Evolutionary conservation across 176 grass and related monocot genomes (phyloP).

Genomic region (Leersia perrieri): DNA sequence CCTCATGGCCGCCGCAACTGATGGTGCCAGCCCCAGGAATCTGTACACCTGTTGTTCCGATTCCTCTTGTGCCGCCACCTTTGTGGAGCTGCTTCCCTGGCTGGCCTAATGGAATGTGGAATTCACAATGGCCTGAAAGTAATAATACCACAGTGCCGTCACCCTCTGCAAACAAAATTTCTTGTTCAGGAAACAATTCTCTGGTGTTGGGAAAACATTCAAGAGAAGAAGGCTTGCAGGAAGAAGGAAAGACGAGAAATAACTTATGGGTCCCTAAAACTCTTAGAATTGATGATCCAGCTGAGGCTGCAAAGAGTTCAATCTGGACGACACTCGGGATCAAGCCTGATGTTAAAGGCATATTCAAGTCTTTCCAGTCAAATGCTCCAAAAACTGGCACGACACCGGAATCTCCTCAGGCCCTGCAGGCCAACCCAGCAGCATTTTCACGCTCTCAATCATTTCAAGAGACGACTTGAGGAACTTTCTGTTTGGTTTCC

Average conservation of each 20-base stretch:
- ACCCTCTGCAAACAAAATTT: conserved; percentile 36
- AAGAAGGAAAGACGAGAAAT: conserved; percentile 45
- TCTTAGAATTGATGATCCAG: conserved; percentile 55
- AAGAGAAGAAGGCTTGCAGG: conserved; percentile 50
- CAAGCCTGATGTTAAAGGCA: conserved; percentile 52
- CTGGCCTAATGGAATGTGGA: conserved; percentile 58
- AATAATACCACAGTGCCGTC: conserved; percentile 22
- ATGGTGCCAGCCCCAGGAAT: conserved; percentile 31
- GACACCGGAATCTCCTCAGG: conserved; percentile 43
- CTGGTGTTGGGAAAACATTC: conserved; percentile 64
- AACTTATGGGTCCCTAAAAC: conserved; percentile 73
- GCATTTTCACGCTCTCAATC: conserved; percentile 47
- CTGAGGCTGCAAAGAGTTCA: conserved; percentile 71
- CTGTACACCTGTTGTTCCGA: conserved; percentile 42
- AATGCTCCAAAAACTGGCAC: conserved; percentile 30
- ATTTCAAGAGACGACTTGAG: conserved; percentile 76
- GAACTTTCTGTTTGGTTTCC: conserved; percentile 14
- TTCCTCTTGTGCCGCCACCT: conserved; percentile 52
- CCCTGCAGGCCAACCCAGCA: conserved; percentile 66
- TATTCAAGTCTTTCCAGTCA: conserved; percentile 51
- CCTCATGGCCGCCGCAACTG: background rate
- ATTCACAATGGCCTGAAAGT: conserved; percentile 42
- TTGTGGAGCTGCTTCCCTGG: conserved; percentile 43
- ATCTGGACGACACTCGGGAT: conserved; percentile 76
- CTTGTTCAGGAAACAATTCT: conserved; percentile 46